phyloP scores from a whole-genome alignment of 805 yeast genomes.

The Candida xiaguanensis region DNA sequence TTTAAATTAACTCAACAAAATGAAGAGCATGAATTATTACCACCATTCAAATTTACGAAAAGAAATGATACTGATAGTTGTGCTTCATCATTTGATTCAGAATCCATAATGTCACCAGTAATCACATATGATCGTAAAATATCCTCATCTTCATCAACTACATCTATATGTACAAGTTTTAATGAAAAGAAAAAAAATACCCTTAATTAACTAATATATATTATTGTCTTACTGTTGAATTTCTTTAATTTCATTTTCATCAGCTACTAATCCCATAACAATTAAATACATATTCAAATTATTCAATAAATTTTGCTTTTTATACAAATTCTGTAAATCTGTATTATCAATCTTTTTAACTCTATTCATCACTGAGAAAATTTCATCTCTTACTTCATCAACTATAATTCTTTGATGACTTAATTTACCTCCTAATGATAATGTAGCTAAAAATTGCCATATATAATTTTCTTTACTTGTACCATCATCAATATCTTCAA shows the following conservation, averaged over 20 bases:
- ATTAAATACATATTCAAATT: constrained; percentile 89
- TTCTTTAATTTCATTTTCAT: constrained; percentile 84
- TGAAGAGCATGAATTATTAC: background rate
- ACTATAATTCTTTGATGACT: constrained; percentile 91
- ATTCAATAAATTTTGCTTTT: constrained; percentile 58
- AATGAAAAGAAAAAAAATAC: background rate
- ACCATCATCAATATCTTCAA: constrained; percentile 52
- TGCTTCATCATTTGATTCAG: background rate
- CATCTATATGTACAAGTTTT: background rate
- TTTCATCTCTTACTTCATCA: constrained; percentile 90
- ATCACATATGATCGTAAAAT: constrained; percentile 1
- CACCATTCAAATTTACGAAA: constrained; percentile 4
- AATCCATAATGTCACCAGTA: constrained; percentile 1
- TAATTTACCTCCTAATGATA: constrained; percentile 85
- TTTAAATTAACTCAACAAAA: background rate
- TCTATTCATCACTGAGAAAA: constrained; percentile 79
- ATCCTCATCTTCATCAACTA: background rate
- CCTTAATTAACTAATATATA: background rate
- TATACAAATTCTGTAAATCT: constrained; percentile 40
- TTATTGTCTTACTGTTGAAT: constrained; percentile 25
- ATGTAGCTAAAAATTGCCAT: constrained; percentile 95
- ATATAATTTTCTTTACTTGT: constrained; percentile 58
- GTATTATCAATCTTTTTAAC: constrained; percentile 58
- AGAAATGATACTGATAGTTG: constrained; percentile 1
- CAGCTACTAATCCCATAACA: constrained; percentile 94